Percentiles rank a stretch among this genome's conserved stretches.
Conservation (phyloP, 2,329 filamentous ascomycete species). For the Nemania diffusa region DNA sequence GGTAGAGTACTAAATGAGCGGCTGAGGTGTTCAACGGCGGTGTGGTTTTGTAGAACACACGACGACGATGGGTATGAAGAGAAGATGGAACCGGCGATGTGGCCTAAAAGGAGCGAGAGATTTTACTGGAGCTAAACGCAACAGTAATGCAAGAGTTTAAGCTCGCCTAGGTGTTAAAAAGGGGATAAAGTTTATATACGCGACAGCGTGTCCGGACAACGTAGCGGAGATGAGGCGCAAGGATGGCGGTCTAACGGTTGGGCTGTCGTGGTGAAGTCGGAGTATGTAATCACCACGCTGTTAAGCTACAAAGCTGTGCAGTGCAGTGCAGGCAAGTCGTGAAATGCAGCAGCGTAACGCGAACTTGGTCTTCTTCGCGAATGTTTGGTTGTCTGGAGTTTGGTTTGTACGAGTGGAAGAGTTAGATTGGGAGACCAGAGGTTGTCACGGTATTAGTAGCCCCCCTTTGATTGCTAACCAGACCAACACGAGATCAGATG, state of each 20-base stretch:
- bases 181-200: conserved; percentile 14
- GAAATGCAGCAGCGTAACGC: neutral
- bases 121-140: neutral
- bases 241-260: conserved; percentile 7
- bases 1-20: neutral
- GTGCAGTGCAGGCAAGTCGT: neutral
- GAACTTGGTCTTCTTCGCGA: neutral
- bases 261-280: conserved; percentile 4
- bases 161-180: conserved; percentile 14
- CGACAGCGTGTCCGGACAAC: conserved; percentile 2
- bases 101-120: neutral
- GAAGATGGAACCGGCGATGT: conserved; percentile 11
- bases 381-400: conserved; percentile 8
- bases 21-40: neutral
- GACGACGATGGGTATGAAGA: neutral
- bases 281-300: neutral
- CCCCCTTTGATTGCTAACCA: conserved; percentile 29
- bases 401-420: conserved; percentile 6
- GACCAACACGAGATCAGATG: conserved; percentile 34
- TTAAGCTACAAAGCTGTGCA: neutral
- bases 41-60: neutral
- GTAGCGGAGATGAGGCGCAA: neutral
- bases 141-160: conserved; percentile 14
- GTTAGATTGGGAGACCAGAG: conserved; percentile 17
- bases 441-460: conserved; percentile 18